Base-by-base conservation (phyloP, 257 asterid genomes). In the Solanum tarapatanum region DNA sequence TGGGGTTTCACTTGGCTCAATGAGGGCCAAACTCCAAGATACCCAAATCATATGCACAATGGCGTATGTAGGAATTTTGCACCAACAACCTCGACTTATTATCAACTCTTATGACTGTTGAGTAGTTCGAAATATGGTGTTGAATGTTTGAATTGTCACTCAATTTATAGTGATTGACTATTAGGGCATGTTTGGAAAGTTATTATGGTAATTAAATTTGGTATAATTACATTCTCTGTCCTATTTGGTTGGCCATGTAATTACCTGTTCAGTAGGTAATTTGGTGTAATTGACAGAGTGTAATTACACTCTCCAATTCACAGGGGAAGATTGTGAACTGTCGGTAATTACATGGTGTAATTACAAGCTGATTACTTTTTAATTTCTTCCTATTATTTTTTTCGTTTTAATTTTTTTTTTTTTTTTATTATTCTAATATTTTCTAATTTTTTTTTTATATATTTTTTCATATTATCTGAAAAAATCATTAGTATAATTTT, bases 1-100 rank as follows among this genome's bases (percentile, higher is more conserved):
- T 88, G 21, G 77, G 55, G 84, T 87, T 87, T 84, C 92, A 91
- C 93, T 87, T 88, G 93, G 93, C 93, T 90, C 93, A 89, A 92
- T 90, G 93, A 76, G 83, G 91, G 89, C 89, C 93, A 86, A 90
- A 84, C 75, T 83, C 88, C 94, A 64, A 91, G 92, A 83, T 88
- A 41, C n/a, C n/a, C 36, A 77, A 77, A 77, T 41, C 62, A 12
- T 24, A 77, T 77, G 14, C n/a, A 39, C 10, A n/a, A 74, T 74
- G 75, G 32, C 55, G 55, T 75, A 37, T 11, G 9, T 74, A 36
- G 19, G 51, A 37, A 74, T 73, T 23, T 75, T 75, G 30, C 83
- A 76, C 58, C 16, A 36, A 17, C 58, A 70, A 32, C 77, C n/a
- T 70, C 77, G n/a, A 70, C 39, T 68, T 68, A 66, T 66, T 68